Evolutionary conservation across 805 yeast genomes (phyloP).

Genomic region (Spathaspora passalidarum): DNA sequence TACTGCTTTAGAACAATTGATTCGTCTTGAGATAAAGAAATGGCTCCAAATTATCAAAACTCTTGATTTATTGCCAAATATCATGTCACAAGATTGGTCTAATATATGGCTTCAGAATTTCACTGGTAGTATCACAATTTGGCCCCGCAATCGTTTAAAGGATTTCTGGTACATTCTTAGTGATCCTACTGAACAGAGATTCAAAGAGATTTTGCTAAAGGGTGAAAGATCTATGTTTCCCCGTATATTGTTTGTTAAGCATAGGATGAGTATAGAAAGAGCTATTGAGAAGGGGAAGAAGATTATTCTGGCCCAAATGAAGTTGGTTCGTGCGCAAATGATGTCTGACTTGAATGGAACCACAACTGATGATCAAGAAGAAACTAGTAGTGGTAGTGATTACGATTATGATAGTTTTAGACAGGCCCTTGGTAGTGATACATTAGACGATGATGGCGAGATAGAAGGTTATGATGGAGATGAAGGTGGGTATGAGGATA

Average conservation of each 20-base stretch:
- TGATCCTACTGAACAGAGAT: constrained; percentile 62
- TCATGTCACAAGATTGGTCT: constrained; percentile 79
- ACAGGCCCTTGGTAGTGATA: constrained; percentile 5
- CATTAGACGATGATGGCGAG: constrained; percentile 14
- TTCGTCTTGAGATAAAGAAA: constrained; percentile 71
- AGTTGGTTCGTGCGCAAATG: constrained; percentile 2
- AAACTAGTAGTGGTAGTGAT: constrained; percentile 5
- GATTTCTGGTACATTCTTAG: constrained; percentile 65
- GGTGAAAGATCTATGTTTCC: constrained; percentile 72
- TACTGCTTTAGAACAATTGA: constrained; percentile 66
- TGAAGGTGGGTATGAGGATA: constrained; percentile 1
- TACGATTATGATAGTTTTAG: constrained; percentile 6
- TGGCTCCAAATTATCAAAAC: constrained; percentile 68
- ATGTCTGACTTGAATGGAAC: background rate
- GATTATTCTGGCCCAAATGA: constrained; percentile 20
- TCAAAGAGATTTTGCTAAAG: constrained; percentile 52
- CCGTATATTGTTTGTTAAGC: constrained; percentile 58
- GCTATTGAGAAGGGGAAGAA: constrained; percentile 50
- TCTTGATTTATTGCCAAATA: constrained; percentile 63
- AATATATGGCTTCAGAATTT: constrained; percentile 71
- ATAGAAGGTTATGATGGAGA: constrained; percentile 10
- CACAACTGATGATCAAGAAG: background rate
- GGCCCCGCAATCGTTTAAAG: constrained; percentile 60
- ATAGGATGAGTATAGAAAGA: constrained; percentile 63
- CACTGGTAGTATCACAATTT: constrained; percentile 71